A percentile compares a stretch with the other conserved stretches of the same genome.
Evolutionary conservation across 2,329 filamentous ascomycete genomes (phyloP).

Genomic region (Intubia oerlemansii): DNA sequence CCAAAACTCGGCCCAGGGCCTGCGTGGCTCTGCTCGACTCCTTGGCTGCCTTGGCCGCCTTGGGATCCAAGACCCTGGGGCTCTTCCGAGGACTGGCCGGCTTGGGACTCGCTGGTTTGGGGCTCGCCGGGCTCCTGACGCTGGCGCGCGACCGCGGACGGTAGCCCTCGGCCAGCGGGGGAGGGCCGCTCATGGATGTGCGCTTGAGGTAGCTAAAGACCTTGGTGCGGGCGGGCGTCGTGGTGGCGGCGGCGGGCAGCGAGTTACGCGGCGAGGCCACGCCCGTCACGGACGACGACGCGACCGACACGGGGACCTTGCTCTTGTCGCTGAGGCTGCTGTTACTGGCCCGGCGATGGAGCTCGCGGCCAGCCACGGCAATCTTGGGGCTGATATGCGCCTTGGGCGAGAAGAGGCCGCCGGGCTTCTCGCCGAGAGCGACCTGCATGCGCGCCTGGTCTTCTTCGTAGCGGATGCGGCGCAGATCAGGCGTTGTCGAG

Average conservation of each 20-base stretch:
- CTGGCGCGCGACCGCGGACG: too few species aligned
- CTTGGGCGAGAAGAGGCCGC: conserved; percentile 15
- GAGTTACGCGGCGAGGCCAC: background rate
- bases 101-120: too few species aligned
- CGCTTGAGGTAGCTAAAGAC: conserved; percentile 5
- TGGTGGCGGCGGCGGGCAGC: background rate
- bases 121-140: too few species aligned
- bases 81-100: too few species aligned
- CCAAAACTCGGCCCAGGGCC: too few species aligned
- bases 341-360: conserved; percentile 16
- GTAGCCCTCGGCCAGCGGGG: too few species aligned
- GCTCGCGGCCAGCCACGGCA: conserved; percentile 14
- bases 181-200: too few species aligned
- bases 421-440: conserved; percentile 9
- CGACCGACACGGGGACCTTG: conserved; percentile 3
- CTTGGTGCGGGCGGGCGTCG: background rate
- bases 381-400: conserved; percentile 14
- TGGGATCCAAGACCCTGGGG: too few species aligned
- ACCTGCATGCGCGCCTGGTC: conserved; percentile 10
- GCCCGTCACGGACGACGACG: too few species aligned
- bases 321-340: conserved; percentile 12
- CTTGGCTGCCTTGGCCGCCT: too few species aligned
- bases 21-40: too few species aligned
- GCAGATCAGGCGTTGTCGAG: conserved; percentile 10
- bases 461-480: conserved; percentile 10